phyloP scores from a whole-genome alignment of 768 basidiomycete genomes.

The Paxillus ammoniavirescens region DNA sequence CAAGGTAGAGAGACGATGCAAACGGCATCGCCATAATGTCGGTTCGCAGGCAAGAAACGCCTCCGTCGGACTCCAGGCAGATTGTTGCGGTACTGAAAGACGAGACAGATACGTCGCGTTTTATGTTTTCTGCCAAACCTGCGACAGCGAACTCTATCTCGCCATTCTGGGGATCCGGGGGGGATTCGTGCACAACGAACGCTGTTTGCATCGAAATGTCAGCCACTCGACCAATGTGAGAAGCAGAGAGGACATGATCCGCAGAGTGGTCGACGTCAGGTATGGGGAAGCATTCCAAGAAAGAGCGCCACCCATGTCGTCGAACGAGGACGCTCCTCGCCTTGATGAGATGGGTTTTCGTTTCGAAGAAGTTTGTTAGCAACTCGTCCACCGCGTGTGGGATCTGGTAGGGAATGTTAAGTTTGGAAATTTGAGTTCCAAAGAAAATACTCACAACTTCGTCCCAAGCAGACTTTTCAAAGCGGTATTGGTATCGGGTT shows the following conservation, averaged over 20 bases:
- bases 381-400: background rate
- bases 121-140: background rate
- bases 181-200: conserved; percentile 2
- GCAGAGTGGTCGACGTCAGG: background rate
- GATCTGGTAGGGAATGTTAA: background rate
- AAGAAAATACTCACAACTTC: background rate
- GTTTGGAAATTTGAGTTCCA: background rate
- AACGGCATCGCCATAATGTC: too few species aligned
- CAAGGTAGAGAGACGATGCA: background rate
- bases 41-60: background rate
- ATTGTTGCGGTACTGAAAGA: background rate
- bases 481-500: background rate
- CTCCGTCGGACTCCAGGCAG: conserved; percentile 5
- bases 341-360: conserved; percentile 6
- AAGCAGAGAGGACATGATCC: background rate
- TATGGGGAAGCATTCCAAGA: conserved; percentile 11
- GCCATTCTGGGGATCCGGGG: background rate
- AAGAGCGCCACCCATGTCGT: background rate
- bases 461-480: background rate
- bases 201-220: background rate
- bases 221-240: background rate
- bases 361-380: background rate
- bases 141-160: background rate
- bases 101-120: background rate
- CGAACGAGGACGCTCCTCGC: background rate